Evolutionary conservation across 1,284 basidiomycete species (phyloP), one percentile per base, ranked within the genome.

Genomic region (Cryptococcus sp.): DNA sequence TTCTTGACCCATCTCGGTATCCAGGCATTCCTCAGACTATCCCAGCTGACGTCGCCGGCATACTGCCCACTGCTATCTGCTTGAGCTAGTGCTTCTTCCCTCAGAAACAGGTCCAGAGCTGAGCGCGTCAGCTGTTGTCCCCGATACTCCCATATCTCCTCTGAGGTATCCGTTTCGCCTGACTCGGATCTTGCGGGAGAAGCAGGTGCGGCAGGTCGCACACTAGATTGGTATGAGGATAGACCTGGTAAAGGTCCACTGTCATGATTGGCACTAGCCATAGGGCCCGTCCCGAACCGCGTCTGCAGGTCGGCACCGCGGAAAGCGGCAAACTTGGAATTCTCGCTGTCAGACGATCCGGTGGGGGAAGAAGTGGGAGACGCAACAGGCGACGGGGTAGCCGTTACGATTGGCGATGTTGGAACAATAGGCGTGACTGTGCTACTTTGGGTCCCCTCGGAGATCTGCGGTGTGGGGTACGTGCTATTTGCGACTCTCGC

Each of bases 1-100:
- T 72, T 72, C 38, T 67, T 55, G 19, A 65, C 66, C 63, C 68
- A 69, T n/a, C 58, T 63, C 8, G 72, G 72, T 53, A 72, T 70
- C 70, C 70, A 74, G 17, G 61, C 58, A 20, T 68, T 65, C 27
- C 72, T 35, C n/a, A 74, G 20, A 51, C 69, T 66, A 55, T 74
- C 72, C 63, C 65, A 74, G 2, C 50, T 54, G 22, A 74, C 69
- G 47, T 71, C 66, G 5, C 72, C 70, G 3, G 64, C 60, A 42
- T 71, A 74, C 49, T 72, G 69, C 16, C 69, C 69, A 5, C 66
- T 67, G 1, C 56, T 61, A 48, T 74, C 72, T n/a, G 72, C 70
- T 41, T 58, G 45, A 1, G 63, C 65, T 7, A 71, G 52, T 16
- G 53, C 48, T 53, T 70, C 68, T 64, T 72, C 63, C 8, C 60